These are phyloP conservation scores for Colletotrichum musicola DNA, from an alignment of 2,329 filamentous ascomycete genomes.

Conservation along the genomic window DNA sequence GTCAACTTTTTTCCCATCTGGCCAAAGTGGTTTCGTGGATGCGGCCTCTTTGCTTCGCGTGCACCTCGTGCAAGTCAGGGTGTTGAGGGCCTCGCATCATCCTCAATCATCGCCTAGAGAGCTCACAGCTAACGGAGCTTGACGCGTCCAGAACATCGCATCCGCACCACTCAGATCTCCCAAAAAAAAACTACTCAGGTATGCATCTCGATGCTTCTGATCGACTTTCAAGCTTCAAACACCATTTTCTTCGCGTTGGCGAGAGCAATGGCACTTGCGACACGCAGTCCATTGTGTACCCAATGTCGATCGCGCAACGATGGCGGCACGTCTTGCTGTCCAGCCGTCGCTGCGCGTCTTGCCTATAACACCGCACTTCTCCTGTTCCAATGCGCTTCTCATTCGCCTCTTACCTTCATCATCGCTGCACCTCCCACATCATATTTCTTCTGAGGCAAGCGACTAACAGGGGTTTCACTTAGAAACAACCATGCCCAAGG, in stretches of 20 bases:
- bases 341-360: conserved; percentile 21
- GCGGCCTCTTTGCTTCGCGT: conserved; percentile 16
- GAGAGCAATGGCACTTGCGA: conserved; percentile 57
- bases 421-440: no score
- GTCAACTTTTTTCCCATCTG: conserved; percentile 46
- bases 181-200: conserved; percentile 50
- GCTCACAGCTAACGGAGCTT: conserved; percentile 45
- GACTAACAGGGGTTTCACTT: conserved; percentile 43
- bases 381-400: background rate
- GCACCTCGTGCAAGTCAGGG: conserved; percentile 11
- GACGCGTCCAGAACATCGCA: conserved; percentile 47
- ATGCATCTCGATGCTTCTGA: conserved; percentile 46
- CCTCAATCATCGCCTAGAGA: conserved; percentile 38
- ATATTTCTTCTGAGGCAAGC: conserved; percentile 31
- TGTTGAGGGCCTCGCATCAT: conserved; percentile 13
- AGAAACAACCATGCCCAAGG: conserved; percentile 69
- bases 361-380: background rate
- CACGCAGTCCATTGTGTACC: conserved; percentile 21
- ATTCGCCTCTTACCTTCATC: background rate
- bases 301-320: background rate
- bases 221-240: conserved; percentile 50
- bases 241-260: conserved; percentile 47
- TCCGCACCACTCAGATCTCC: conserved; percentile 44
- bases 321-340: no score
- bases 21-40: background rate